Conservation (phyloP, 2,329 filamentous ascomycete genomes). For the Magnaporthiopsis rhizophila region DNA sequence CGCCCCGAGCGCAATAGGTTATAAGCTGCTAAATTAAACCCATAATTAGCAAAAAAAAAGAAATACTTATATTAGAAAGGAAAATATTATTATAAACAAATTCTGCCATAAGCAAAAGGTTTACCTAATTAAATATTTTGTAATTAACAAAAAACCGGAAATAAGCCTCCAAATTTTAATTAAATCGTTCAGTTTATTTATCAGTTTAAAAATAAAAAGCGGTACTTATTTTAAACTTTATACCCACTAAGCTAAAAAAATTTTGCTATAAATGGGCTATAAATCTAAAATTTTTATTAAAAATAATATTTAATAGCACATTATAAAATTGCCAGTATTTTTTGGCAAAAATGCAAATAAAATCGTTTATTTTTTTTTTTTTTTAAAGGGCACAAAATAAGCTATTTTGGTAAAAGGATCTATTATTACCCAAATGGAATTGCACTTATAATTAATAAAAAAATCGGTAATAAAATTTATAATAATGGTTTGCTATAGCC, state of each 20-base stretch:
- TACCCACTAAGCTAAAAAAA: background rate
- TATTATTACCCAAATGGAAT: too few species aligned
- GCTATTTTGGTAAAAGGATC: too few species aligned
- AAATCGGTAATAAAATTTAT: too few species aligned
- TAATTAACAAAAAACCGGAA: background rate
- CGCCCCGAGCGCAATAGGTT: background rate
- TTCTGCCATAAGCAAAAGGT: background rate
- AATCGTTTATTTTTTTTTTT: too few species aligned
- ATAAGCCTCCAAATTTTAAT: background rate
- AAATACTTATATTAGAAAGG: background rate
- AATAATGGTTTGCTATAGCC: background rate
- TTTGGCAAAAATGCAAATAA: too few species aligned
- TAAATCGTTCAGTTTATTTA: background rate
- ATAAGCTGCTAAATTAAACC: background rate
- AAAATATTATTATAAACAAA: background rate
- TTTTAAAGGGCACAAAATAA: too few species aligned
- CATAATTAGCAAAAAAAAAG: background rate
- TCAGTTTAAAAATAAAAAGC: background rate
- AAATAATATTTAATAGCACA: background rate
- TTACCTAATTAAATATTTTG: background rate
- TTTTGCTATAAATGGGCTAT: background rate
- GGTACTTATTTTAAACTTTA: background rate
- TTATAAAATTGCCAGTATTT: background rate
- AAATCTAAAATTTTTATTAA: background rate
- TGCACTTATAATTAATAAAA: too few species aligned